Evolutionary conservation across 2,329 filamentous ascomycete species (phyloP), one percentile per base, ranked within the genome.

Genomic region (Calonectria pseudoturangicola): DNA sequence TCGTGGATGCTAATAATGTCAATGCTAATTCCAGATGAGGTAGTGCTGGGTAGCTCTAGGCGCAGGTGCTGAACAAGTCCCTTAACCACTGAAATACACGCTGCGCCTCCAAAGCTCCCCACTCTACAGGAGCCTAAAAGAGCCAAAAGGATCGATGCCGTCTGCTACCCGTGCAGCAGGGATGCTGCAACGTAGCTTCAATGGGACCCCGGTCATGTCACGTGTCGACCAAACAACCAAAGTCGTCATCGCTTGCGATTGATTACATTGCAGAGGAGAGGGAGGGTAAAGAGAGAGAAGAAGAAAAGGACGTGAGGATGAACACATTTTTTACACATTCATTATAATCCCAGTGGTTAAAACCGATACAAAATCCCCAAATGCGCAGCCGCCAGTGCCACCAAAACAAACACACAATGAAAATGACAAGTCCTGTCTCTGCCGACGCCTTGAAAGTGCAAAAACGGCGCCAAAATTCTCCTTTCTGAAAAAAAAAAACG

Each of bases 391-490:
- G 63, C 78, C 78, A 62, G 70, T 78, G 68, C 73, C 69, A 64
- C 73, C 69, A 73, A 60, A 72, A 67, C 50, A 60, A 58, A 66
- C 76, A 73, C 70, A 39, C 18, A 74, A 72, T 66, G 74, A 74
- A 68, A 72, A 62, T 70, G 58, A 73, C 70, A 71, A 71, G 72
- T 76, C 78, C 66, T 77, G 66, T 78, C 72, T 76, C 70, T 77
- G 72, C 60, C 72, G 71, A 77, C 78, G 78, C 78, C 78, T 73
- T 73, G 71, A 74, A 80, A 80, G 76, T 80, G 78, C 77, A 79
- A 73, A 77, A 79, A 80, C 78, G 73, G 76, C 75, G 69, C 70
- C 66, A 67, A 74, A 77, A 27, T 30, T 64, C 72, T 72, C 70
- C 71, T 74, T 77, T 73, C 73, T 66, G 25, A 56, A 56, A 39